A percentile compares a stretch with the other conserved stretches of the same genome.
Evolutionary conservation across 2,329 filamentous ascomycete genomes (phyloP).

Genomic region (Aspergillus sp.): DNA sequence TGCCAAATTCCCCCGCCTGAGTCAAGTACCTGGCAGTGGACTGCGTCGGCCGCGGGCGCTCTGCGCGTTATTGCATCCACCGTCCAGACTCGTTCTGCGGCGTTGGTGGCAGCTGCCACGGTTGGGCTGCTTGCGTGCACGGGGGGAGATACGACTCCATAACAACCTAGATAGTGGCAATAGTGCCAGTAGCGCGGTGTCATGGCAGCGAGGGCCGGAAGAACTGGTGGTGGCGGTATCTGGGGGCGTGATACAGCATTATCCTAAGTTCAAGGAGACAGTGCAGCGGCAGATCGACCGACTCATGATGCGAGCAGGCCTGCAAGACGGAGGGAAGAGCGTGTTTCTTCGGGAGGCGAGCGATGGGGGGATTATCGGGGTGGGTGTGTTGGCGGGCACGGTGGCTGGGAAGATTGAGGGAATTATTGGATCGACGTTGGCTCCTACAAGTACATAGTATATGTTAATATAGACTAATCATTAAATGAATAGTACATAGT

Average conservation of each 20-base stretch:
- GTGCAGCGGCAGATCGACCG: slow-evolving; percentile 65
- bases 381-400: slow-evolving; percentile 47
- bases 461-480: too few species aligned
- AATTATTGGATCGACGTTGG: slow-evolving; percentile 14
- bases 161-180: background rate
- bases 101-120: slow-evolving; percentile 64
- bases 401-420: slow-evolving; percentile 26
- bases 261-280: slow-evolving; percentile 64
- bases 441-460: too few species aligned
- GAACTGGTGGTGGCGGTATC: slow-evolving; percentile 72
- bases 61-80: slow-evolving; percentile 62
- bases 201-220: slow-evolving; percentile 35
- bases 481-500: too few species aligned
- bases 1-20: slow-evolving; percentile 47
- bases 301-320: slow-evolving; percentile 36
- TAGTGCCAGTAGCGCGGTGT: background rate
- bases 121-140: slow-evolving; percentile 63
- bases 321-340: slow-evolving; percentile 41
- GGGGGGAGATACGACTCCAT: slow-evolving; percentile 53
- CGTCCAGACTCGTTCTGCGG: slow-evolving; percentile 65
- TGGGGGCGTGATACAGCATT: slow-evolving; percentile 70
- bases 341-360: slow-evolving; percentile 46
- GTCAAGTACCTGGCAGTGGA: slow-evolving; percentile 53
- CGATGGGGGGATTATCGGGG: slow-evolving; percentile 50
- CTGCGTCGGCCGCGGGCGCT: slow-evolving; percentile 50